Base-by-base conservation (phyloP, 2,329 filamentous ascomycete genomes). In the Lasiodiplodia theobromae region DNA sequence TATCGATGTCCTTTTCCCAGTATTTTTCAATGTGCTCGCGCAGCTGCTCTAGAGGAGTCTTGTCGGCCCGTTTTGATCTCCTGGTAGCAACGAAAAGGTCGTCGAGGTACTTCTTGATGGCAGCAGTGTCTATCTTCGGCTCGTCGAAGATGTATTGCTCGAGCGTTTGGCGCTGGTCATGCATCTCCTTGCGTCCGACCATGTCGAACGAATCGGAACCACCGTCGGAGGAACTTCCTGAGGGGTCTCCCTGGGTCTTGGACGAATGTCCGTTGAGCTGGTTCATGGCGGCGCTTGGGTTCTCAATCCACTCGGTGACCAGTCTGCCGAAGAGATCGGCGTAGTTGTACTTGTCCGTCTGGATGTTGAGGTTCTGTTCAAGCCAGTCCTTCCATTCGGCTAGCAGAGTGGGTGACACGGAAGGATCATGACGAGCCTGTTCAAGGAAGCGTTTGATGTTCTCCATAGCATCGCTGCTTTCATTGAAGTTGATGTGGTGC, bases 91-190 rank as follows among this genome's bases (percentile, higher is more conserved):
- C 77, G 72, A 90, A 90, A 0, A 89, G 79, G 1, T 76, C 71
- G 12, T 82, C 77, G 1, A 90, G 82, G 71, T 88, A 89, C 0
- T 74, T 70, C 3, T 79, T 76, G 68, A 90, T 85, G 11, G 77
- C 80, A 3, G 70, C 71, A 10, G 76, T 74, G 70, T 89, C 82
- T 2, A 83, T 83, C 18, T 84, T 73, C 34, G 80, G 79, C 4
- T 82, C 75, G 3, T 79, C 79, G 73, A 90, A 89, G n/a, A 87
- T 86, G 66, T 84, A 78, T 1, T 78, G 74, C 73, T 90, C 88
- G 86, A 87, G 89, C 14, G 80, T 72, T 21, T 73, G 71, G 37
- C 79, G 79, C 63, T 81, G 76, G 65, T 84, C 78, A 16, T 82
- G 73, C 73, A 82, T 84, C 60, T 79, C 79, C 2, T 79, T 76